Base-by-base conservation (phyloP, 169 alveolate species). In the Plasmodium billcollinsi region DNA sequence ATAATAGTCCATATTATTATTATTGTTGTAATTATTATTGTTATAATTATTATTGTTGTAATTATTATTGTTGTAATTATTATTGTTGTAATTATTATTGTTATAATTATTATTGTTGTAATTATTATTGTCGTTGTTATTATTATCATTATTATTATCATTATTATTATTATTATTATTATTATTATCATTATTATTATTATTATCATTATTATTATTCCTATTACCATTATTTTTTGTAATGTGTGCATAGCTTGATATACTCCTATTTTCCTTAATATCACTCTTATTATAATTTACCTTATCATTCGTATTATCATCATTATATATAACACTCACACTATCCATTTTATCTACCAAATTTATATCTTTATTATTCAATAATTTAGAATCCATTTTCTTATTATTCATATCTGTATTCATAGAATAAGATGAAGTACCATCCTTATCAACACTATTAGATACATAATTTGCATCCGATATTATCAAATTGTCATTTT, bases 401-500 rank as follows among this genome's bases (percentile, higher is more conserved):
- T 39, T 52, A 21, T 66, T 66, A 61, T 9, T 4, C 45, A 0
- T 50, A 20, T 39, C 29, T 14, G 33, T 66, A 61, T 9, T 4
- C 45, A 0, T 50, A 20, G 45, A 5, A 9, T 72, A 11, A 61
- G 33, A 3, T 12, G 56, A n/a, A 15, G 69, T 20, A 50, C 2
- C 58, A 5, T 80, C 54, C 67, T 69, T 80, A 62, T 45, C 14
- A n/a, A 39, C 73, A 9, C 49, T n/a, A 2, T 80, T 80, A 7
- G 15, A 4, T 18, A 63, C 14, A 14, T 54, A 72, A 54, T 39
- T 67, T 4, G 59, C 85, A 43, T 67, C 83, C 26, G 90, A 80
- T 33, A 80, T 18, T 4, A 43, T 80, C 33, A 80, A 80, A 56
- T 80, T 80, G 20, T 71, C 59, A 54, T 80, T 80, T 2, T 80